Evolutionary conservation across 495 filamentous ascomycete species (phyloP), one percentile per base, ranked within the genome.

Genomic region (Cairneyella variabilis): DNA sequence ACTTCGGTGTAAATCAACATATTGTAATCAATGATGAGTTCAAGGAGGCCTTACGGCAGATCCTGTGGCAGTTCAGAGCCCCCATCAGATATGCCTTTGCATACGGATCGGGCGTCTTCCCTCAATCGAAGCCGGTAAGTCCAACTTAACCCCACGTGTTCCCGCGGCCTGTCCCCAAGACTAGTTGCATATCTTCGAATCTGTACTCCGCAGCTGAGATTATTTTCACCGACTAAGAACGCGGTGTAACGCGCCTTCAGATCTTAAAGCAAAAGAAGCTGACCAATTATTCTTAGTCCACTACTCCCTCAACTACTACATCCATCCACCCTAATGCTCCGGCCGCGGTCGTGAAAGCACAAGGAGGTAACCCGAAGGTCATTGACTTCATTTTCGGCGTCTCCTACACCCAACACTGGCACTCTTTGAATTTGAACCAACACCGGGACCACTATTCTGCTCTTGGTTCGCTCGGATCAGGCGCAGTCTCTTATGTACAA

Each of bases 351-450:
- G 71, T 83, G 45, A 85, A 86, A 30, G 86, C 88, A 57, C 91
- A 97, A 64, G 83, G 88, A 61, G 88, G 88, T 34, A 84, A 82
- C 1, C 88, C 86, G 8, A 97, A 97, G 69, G 95, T 97, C 87
- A 96, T 98, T 59, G 93, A 98, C 67, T 93, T 97, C 62, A 95
- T 98, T 51, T 96, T 97, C 59, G 95, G 93, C 27, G 92, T 97
- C 11, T 89, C 86, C 4, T 88, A 96, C 67, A 91, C 89, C 2
- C 88, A 98, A 64, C 93, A 98, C 69, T 98, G 92, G 91, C 93
- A 98, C 71, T 86, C 84, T 17, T 70, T 98, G 40, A 98, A 98
- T 66, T 74, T 98, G 25, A 71, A 73, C 47, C 86, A 96, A 62
- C 89, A 98, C 62, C 85, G 88, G 9, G 82, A 95, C 64, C 93